phyloP scores from a whole-genome alignment of 176 grass and related monocot genomes.

The Dendrocalamus sinicus region DNA sequence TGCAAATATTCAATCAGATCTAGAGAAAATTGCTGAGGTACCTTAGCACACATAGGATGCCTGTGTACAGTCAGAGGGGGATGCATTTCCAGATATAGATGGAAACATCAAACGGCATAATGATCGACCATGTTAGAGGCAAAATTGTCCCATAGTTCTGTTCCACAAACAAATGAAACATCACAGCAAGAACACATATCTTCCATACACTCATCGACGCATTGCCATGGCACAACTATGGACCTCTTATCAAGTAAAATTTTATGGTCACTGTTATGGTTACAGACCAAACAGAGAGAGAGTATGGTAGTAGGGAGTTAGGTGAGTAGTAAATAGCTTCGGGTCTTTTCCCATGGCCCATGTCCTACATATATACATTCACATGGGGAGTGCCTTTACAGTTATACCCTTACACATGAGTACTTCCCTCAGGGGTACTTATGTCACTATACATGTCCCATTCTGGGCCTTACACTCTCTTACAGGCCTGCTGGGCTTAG shows the following conservation, averaged over 20 bases:
- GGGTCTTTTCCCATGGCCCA: too few relatives aligned
- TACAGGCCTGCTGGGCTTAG: too few relatives aligned
- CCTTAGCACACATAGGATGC: constrained; percentile 61
- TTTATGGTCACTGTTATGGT: background rate
- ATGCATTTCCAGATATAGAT: constrained; percentile 51
- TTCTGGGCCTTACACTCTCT: too few relatives aligned
- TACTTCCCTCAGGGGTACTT: too few relatives aligned
- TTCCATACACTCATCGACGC: too few relatives aligned
- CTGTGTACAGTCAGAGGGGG: constrained; percentile 54
- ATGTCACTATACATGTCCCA: too few relatives aligned
- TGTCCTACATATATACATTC: too few relatives aligned
- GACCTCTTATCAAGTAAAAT: background rate
- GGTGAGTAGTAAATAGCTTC: too few relatives aligned
- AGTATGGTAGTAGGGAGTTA: too few relatives aligned
- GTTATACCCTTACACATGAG: too few relatives aligned
- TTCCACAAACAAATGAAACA: background rate
- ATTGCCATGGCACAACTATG: background rate
- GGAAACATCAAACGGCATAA: constrained; percentile 2
- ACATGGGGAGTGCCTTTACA: too few relatives aligned
- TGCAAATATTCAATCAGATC: background rate
- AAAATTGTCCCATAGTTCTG: background rate
- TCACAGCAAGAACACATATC: background rate
- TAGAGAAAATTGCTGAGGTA: background rate
- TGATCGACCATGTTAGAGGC: background rate
- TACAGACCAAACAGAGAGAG: too few relatives aligned